Conservation (phyloP, 805 yeast genomes). For the Lipomyces mesembrius region DNA sequence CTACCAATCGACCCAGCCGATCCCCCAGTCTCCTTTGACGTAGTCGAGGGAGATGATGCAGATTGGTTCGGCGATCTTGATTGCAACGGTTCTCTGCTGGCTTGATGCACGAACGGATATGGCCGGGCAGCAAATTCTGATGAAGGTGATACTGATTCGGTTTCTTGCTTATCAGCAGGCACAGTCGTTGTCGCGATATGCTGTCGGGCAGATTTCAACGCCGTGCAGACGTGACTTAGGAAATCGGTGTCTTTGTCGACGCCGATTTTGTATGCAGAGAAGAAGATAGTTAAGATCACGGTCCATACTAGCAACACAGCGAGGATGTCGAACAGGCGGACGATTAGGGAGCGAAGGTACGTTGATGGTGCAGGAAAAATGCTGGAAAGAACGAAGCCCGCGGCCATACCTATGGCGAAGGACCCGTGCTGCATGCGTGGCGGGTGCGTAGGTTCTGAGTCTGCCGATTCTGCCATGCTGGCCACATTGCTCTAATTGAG, state of each 20-base stretch:
- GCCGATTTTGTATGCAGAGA: constrained; percentile 4
- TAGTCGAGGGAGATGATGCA: not conserved
- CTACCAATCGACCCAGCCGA: not conserved
- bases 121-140: constrained; percentile 28
- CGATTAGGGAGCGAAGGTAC: constrained; percentile 7
- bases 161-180: not conserved
- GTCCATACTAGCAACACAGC: constrained; percentile 17
- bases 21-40: not conserved
- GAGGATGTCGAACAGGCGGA: constrained; percentile 6
- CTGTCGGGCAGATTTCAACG: not conserved
- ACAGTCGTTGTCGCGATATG: not conserved
- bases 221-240: not conserved
- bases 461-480: not conserved
- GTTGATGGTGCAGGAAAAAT: constrained; percentile 16
- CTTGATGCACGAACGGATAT: constrained; percentile 9
- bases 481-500: not conserved
- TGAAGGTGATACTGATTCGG: constrained; percentile 1
- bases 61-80: not conserved
- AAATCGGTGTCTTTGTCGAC: not conserved
- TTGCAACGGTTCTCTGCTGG: not conserved
- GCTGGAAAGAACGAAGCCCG: constrained; percentile 25
- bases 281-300: constrained; percentile 4
- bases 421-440: not conserved
- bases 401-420: not conserved
- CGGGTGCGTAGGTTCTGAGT: not conserved